Evolutionary conservation across 352 stramenopile species (phyloP).

Genomic region (Phytophthora sojae): DNA sequence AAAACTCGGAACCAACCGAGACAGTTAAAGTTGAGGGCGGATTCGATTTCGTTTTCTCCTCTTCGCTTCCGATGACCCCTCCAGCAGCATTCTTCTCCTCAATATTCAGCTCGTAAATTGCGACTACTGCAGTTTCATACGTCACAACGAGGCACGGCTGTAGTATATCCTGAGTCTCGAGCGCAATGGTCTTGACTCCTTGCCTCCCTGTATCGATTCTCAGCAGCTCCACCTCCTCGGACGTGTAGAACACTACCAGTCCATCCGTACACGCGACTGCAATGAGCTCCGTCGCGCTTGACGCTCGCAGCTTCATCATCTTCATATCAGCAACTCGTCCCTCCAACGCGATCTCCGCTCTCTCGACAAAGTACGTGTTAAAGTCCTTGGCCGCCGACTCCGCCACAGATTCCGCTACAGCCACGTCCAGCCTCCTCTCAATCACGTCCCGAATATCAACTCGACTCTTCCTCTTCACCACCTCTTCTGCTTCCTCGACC

Average conservation of each 20-base stretch:
- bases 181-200: constrained; percentile 17
- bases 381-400: constrained; percentile 25
- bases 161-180: constrained; percentile 27
- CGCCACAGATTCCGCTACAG: neutral
- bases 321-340: constrained; percentile 47
- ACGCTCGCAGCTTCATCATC: constrained; percentile 44
- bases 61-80: neutral
- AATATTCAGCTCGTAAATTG: constrained; percentile 38
- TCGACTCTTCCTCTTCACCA: neutral
- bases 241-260: constrained; percentile 43
- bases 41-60: neutral
- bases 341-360: constrained; percentile 7
- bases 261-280: constrained; percentile 41
- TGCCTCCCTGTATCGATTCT: constrained; percentile 10
- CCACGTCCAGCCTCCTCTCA: constrained; percentile 34
- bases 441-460: constrained; percentile 18
- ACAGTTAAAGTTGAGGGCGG: neutral
- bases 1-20: constrained; percentile 1
- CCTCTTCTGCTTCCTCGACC: neutral
- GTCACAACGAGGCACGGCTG: constrained; percentile 30
- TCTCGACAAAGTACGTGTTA: constrained; percentile 57
- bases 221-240: constrained; percentile 31
- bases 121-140: constrained; percentile 8
- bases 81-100: neutral
- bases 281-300: constrained; percentile 43